Evolutionary conservation across 208 protist genomes (phyloP).

Genomic region (Trypanosoma boissoni): DNA sequence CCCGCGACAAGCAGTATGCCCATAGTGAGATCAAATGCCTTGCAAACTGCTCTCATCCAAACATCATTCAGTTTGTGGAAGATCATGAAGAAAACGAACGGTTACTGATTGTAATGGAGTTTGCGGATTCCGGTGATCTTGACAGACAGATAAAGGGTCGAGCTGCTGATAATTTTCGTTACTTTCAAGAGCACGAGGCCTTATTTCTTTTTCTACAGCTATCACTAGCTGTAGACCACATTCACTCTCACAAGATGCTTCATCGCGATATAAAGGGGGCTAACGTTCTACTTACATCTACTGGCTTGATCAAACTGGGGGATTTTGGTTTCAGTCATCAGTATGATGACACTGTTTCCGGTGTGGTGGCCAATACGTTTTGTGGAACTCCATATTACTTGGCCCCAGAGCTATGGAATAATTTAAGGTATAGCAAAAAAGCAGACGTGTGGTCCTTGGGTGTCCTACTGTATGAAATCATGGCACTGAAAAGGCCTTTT

Average conservation of each 20-base stretch:
- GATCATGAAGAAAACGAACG: conserved; percentile 80
- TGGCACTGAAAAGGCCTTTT: conserved; percentile 77
- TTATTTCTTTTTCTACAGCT: conserved; percentile 88
- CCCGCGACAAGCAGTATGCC: conserved; percentile 74
- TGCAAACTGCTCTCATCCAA: conserved; percentile 75
- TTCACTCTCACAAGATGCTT: conserved; percentile 89
- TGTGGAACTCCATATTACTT: conserved; percentile 77
- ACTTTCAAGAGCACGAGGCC: conserved; percentile 86
- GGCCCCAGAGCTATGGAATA: conserved; percentile 89
- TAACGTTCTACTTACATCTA: conserved; percentile 86
- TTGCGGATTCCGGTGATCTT: conserved; percentile 83
- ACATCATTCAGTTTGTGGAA: conserved; percentile 86
- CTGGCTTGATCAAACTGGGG: conserved; percentile 86
- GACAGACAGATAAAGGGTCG: conserved; percentile 80
- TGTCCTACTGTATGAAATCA: conserved; percentile 79
- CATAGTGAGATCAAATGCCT: conserved; percentile 88
- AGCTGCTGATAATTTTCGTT: conserved; percentile 38
- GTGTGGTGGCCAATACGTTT: conserved; percentile 85
- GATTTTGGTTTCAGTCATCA: conserved; percentile 92
- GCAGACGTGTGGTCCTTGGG: conserved; percentile 82
- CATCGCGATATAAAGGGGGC: conserved; percentile 91
- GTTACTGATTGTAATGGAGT: conserved; percentile 87
- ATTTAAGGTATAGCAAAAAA: conserved; percentile 87
- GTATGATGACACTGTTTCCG: conserved; percentile 88
- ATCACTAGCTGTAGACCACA: conserved; percentile 77